Evolutionary conservation across 164 flowering plant genomes (phyloP), one percentile per base, ranked within the genome.

Genomic region (Macadamia tetraphylla): DNA sequence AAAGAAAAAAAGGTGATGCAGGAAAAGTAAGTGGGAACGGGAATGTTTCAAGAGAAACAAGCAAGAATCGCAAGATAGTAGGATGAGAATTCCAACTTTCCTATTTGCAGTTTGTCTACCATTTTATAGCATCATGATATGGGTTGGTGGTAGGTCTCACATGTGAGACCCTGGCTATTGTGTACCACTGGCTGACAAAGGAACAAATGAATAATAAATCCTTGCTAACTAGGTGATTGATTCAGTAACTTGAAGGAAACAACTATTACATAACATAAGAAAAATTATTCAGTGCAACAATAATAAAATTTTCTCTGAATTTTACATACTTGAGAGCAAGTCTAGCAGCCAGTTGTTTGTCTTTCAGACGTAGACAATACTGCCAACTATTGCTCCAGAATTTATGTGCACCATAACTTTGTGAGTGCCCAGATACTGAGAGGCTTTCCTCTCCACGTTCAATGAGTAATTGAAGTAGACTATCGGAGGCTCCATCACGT

Each of bases 401-500:
- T 61, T 68, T 78, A 67, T 67, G 77, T 51, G 80, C 73, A 58
- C 84, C 85, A 76, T 73, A 73, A 66, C 77, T 79, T 73, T 81
- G 94, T 65, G 79, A 51, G 53, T 77, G 84, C 53, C 78, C 82
- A 70, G 87, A 70, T 9, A 67, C 31, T 29, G 79, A 74, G 56
- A 68, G 68, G 70, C 52, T 81, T 78, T 86, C 91, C 77, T 90
- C 99, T 48, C 81, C 91, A 60, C 73, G 81, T 71, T 89, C 91
- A 78, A 95, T 84, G 48, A 92, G 85, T 68, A 90, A 74, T 76
- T 84, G 85, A 75, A 95, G 99, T 73, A 95, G 83, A 29, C 64
- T 81, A 74, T 95, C 99, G n/a, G 99, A 92, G 64, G 99, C 99
- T 60, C 99, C 99, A 82, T 85, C 73, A 60, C 94, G 87, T 73